A percentile compares a stretch with the other conserved stretches of the same genome.
phyloP scores from a whole-genome alignment of 192 early-diverging fungal species.

The Diversispora eburnea region DNA sequence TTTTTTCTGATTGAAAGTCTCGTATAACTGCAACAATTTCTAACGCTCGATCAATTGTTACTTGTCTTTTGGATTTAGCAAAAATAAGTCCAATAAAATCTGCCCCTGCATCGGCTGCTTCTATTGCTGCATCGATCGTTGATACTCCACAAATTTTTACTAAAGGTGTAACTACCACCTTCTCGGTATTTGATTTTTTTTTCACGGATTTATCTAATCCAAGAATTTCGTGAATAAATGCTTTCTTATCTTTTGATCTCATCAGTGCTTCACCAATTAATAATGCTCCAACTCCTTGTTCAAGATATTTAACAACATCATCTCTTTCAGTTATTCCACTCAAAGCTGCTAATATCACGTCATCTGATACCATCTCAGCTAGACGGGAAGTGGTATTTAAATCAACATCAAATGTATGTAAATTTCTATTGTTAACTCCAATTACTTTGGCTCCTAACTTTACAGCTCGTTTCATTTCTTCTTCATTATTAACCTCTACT shows the following conservation, averaged over 20 bases:
- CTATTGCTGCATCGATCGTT: constrained; percentile 74
- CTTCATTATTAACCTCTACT: constrained; percentile 91
- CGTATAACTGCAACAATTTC: constrained; percentile 71
- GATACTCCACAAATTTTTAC: constrained; percentile 95
- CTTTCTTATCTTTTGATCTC: constrained; percentile 68
- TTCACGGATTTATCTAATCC: constrained; percentile 34
- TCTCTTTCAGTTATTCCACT: constrained; percentile 82
- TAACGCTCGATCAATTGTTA: constrained; percentile 60
- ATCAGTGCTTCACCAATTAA: constrained; percentile 96
- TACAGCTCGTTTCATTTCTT: constrained; percentile 87
- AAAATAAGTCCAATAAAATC: constrained; percentile 96
- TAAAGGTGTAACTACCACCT: constrained; percentile 31
- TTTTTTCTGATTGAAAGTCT: constrained; percentile 34
- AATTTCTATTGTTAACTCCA: constrained; percentile 97
- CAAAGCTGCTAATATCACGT: constrained; percentile 76
- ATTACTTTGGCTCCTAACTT: constrained; percentile 80
- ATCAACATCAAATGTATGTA: constrained; percentile 96
- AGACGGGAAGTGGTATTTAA: constrained; percentile 78
- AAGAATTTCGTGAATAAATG: constrained; percentile 73
- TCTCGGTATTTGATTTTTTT: constrained; percentile 17
- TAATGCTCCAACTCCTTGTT: constrained; percentile 74
- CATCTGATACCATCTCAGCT: constrained; percentile 73
- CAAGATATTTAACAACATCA: constrained; percentile 80
- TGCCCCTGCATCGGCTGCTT: constrained; percentile 72
- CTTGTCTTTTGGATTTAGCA: constrained; percentile 75